Percentiles rank a stretch among this genome's conserved stretches.
phyloP scores from a whole-genome alignment of 2,329 filamentous ascomycete genomes.

The Conoideocrella luteorostrata region DNA sequence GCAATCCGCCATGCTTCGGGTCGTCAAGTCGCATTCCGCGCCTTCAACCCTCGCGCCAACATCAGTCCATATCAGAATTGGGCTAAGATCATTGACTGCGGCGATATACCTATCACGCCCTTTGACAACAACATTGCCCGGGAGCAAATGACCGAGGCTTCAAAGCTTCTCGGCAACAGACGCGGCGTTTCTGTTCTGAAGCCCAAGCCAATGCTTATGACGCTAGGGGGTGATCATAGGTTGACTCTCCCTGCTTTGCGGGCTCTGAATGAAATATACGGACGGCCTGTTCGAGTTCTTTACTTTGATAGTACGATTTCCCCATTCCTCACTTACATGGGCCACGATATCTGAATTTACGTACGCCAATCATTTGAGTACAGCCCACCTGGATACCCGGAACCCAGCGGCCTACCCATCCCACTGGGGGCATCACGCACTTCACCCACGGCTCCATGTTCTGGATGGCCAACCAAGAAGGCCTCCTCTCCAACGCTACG shows the following conservation, averaged over 20 bases:
- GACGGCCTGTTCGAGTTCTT: conserved; percentile 54
- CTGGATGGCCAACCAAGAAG: conserved; percentile 72
- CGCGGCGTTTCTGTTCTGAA: conserved; percentile 11
- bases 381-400: conserved; percentile 72
- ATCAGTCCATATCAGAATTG: conserved; percentile 75
- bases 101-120: conserved; percentile 75
- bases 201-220: conserved; percentile 52
- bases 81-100: conserved; percentile 74
- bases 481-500: conserved; percentile 61
- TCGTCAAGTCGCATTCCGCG: conserved; percentile 67
- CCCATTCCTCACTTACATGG: no score
- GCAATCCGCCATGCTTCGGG: conserved; percentile 74
- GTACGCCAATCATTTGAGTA: no score
- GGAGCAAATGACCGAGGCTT: conserved; percentile 71
- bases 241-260: conserved; percentile 61
- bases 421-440: conserved; percentile 47
- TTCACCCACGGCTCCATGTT: conserved; percentile 86
- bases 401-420: conserved; percentile 69
- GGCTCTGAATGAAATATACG: conserved; percentile 52
- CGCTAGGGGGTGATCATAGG: conserved; percentile 63
- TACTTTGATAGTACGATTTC: no score
- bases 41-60: conserved; percentile 65
- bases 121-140: conserved; percentile 75
- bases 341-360: no score
- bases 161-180: conserved; percentile 34